Evolutionary conservation across 179 eudicot genomes (phyloP), one percentile per base, ranked within the genome.

Genomic region (Pouteria campechiana): DNA sequence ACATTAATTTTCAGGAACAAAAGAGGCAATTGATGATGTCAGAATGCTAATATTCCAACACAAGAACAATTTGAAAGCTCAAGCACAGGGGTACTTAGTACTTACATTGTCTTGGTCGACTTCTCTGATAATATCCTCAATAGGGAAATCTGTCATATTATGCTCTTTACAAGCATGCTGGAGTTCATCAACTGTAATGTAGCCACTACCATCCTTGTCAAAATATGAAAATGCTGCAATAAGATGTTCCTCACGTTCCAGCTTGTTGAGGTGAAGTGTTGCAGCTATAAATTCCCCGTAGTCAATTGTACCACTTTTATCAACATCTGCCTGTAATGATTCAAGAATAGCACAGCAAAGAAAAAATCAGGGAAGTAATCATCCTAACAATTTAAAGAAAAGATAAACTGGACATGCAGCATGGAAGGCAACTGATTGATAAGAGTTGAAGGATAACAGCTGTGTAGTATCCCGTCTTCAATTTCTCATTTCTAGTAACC

Each of bases 21-120:
- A n/a, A n/a, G n/a, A n/a, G n/a, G n/a, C n/a, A n/a, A n/a, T n/a
- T n/a, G n/a, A n/a, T n/a, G n/a, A n/a, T n/a, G n/a, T n/a, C n/a
- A n/a, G n/a, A n/a, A n/a, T n/a, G n/a, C n/a, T n/a, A n/a, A n/a
- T n/a, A n/a, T n/a, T n/a, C n/a, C n/a, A n/a, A n/a, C n/a, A n/a
- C n/a, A n/a, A n/a, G n/a, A n/a, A n/a, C n/a, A n/a, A n/a, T n/a
- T n/a, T n/a, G n/a, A n/a, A n/a, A n/a, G n/a, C n/a, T n/a, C n/a
- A n/a, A n/a, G n/a, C n/a, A n/a, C n/a, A n/a, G n/a, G n/a, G n/a
- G n/a, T 34, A 21, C 7, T 11, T 34, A 13, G 7, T 6, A 54
- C 77, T 68, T 75, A 77, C 92, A 70, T 87, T 83, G 55, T 87
- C 80, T 73, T 79, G 94, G 50, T 83, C 94, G 39, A 70, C 90